Evolutionary conservation across 1,284 basidiomycete species (phyloP), one percentile per base, ranked within the genome.

Genomic region (Garcileccinum viscosum): DNA sequence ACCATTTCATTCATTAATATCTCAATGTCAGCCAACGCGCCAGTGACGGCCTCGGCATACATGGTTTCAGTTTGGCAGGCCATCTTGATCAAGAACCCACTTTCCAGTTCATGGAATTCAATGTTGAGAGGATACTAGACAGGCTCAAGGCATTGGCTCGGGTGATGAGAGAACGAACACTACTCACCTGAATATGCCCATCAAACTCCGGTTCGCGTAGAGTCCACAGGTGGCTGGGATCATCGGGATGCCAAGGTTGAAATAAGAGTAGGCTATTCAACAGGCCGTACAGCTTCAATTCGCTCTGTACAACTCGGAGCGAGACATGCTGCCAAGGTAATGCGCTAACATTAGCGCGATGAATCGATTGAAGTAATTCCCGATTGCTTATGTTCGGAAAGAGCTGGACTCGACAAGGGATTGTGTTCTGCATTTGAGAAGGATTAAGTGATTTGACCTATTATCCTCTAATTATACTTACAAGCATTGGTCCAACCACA

Each of bases 261-360:
- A 85, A 87, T 7, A 87, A 74, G 72, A 87, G 87, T 44, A 87
- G 75, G 63, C 82, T 83, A 66, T 85, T 84, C 79, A 84, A 85
- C 11, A 87, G 71, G 17, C 70, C 74, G 22, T 78, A 72, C 9
- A 82, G 50, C 2, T 76, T 77, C 30, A 86, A 69, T 47, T 77
- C 74, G 35, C 74, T 79, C 63, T 87, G 86, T 27, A 87, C 81
- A 1, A 77, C 75, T 60, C 86, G 82, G 65, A 86, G 77, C 19
- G 86, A 86, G 14, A 81, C 81, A 63, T 87, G 86, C 65, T 87
- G 85, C 81, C 85, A 86, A 4, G 82, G 74, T 62, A 85, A 76
- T 15, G 81, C 81, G 7, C 82, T 79, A 35, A 85, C 72, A 68
- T 87, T 87, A 38, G 72, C 70, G 40, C 74, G 67, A 60, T 87